A percentile compares a stretch with the other conserved stretches of the same genome.
Evolutionary conservation across 257 asterid species (phyloP).

Genomic region (Gentiana straminea): DNA sequence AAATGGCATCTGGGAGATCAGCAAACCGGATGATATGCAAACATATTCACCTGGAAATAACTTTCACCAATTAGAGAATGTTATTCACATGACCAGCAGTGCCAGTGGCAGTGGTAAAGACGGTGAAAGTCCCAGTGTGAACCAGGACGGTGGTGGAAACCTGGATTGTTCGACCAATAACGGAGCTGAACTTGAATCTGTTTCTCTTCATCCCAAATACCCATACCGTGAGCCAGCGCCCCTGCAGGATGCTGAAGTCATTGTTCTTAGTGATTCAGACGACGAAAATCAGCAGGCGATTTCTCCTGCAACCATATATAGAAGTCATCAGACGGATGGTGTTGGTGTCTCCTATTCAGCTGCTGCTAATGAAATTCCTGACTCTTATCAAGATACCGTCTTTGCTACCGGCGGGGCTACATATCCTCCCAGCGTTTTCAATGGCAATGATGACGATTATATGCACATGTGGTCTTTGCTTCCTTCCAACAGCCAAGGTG

Average conservation of each 20-base stretch:
- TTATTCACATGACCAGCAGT: slow-evolving; percentile 82
- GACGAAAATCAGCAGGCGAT: slow-evolving; percentile 49
- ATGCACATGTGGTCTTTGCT: slow-evolving; percentile 69
- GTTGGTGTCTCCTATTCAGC: slow-evolving; percentile 35
- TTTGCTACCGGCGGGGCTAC: slow-evolving; percentile 40
- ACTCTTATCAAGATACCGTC: slow-evolving; percentile 43
- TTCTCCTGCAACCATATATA: slow-evolving; percentile 29
- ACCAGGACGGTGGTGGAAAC: slow-evolving; percentile 65
- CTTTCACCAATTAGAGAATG: slow-evolving; percentile 24
- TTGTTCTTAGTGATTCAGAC: slow-evolving; percentile 84
- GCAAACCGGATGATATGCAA: slow-evolving; percentile 42
- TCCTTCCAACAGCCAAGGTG: slow-evolving; percentile 67
- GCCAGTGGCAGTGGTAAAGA: slow-evolving; percentile 86
- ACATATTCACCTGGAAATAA: slow-evolving; percentile 35
- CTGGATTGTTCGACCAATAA: slow-evolving; percentile 46
- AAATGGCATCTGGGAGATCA: slow-evolving; percentile 74
- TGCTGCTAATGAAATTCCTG: slow-evolving; percentile 39
- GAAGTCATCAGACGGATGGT: slow-evolving; percentile 25
- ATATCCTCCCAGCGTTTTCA: slow-evolving; percentile 36
- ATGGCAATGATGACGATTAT: slow-evolving; percentile 49
- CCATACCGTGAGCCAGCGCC: slow-evolving; percentile 35
- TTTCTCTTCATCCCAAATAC: slow-evolving; percentile 39
- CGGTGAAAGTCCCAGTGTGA: slow-evolving; percentile 79
- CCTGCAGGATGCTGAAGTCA: slow-evolving; percentile 51
- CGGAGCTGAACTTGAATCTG: slow-evolving; percentile 61